phyloP scores from a whole-genome alignment of 768 basidiomycete species.

The Asterophora lycoperdoides region DNA sequence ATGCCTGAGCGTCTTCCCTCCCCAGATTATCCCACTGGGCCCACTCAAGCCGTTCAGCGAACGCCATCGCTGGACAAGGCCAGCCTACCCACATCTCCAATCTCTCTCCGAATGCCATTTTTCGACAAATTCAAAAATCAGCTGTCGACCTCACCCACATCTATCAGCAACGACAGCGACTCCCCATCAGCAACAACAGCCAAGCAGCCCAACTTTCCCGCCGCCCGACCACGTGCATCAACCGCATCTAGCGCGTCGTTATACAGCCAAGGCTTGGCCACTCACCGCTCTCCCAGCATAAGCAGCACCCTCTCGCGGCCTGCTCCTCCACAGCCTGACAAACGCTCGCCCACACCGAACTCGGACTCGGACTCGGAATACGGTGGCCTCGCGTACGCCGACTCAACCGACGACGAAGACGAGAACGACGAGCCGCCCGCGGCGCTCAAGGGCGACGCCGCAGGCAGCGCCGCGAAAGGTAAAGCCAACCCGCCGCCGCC shows the following conservation, averaged over 20 bases:
- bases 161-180: constrained; percentile 9
- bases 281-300: constrained; percentile 8
- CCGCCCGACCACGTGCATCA: constrained; percentile 3
- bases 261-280: constrained; percentile 9
- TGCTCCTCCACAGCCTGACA: constrained; percentile 4
- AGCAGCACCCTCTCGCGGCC: constrained; percentile 15
- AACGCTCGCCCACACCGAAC: constrained; percentile 18
- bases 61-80: constrained; percentile 7
- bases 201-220: constrained; percentile 7
- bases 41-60: constrained; percentile 4
- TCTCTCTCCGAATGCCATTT: constrained; percentile 44
- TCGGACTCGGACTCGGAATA: constrained; percentile 43
- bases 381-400: constrained; percentile 46
- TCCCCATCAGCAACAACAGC: constrained; percentile 17
- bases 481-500: constrained; percentile 23
- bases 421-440: constrained; percentile 31
- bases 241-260: constrained; percentile 10
- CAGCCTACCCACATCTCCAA: constrained; percentile 20
- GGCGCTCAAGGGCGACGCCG: constrained; percentile 6
- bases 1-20: constrained; percentile 5
- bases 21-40: constrained; percentile 13
- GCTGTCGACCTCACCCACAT: constrained; percentile 11
- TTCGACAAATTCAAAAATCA: constrained; percentile 52
- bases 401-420: constrained; percentile 43
- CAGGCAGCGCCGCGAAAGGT: constrained; percentile 8